Conservation (phyloP, 306 rosid species). For the Trifolium dubium region DNA sequence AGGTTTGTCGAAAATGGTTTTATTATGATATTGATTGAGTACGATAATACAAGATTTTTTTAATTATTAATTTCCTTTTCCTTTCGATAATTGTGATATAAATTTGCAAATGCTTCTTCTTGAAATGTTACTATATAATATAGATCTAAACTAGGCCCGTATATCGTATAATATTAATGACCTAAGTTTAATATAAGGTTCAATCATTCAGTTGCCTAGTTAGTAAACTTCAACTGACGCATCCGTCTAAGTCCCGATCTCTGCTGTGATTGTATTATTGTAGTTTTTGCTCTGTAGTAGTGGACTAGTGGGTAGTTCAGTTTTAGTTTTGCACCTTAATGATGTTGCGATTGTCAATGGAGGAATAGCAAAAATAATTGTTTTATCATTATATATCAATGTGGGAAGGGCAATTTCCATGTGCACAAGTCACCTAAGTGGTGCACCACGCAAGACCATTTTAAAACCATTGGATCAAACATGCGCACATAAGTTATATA, state of each 20-base stretch:
- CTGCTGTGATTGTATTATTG: background rate
- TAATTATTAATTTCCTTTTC: constrained; percentile 1
- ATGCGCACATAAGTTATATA: too few species aligned
- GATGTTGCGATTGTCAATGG: constrained; percentile 23
- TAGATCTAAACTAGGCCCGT: background rate
- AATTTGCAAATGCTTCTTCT: constrained; percentile 34
- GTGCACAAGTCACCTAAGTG: too few species aligned
- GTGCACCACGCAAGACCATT: too few species aligned
- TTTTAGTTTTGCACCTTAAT: constrained; percentile 25
- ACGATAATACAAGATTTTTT: constrained; percentile 24
- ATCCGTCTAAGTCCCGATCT: background rate
- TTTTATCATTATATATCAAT: background rate
- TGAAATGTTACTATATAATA: constrained; percentile 23
- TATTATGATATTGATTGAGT: constrained; percentile 22
- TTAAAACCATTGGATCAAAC: too few species aligned
- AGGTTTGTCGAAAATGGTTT: constrained; percentile 59
- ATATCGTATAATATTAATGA: constrained; percentile 3
- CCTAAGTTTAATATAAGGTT: background rate
- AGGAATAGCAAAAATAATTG: background rate
- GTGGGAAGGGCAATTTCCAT: background rate
- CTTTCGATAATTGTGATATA: constrained; percentile 3
- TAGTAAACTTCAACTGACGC: constrained; percentile 14
- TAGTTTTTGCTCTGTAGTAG: background rate
- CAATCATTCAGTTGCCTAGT: constrained; percentile 11
- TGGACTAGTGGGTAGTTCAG: constrained; percentile 19